These are phyloP conservation scores for Saccharomycopsis olivae DNA, from an alignment of 805 yeast species.

Conservation along the genomic window DNA sequence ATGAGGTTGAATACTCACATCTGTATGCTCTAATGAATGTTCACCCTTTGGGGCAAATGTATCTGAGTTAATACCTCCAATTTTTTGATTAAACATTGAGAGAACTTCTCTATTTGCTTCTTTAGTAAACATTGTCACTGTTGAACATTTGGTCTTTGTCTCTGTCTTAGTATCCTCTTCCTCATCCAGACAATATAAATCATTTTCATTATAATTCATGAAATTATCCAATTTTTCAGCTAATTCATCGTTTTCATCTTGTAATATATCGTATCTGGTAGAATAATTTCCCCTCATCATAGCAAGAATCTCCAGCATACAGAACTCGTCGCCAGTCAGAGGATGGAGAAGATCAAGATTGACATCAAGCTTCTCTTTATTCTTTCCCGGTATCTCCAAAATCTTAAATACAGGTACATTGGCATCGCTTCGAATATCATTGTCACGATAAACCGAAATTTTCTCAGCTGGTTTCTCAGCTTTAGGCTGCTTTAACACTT, in stretches of 20 bases:
- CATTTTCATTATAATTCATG: no score
- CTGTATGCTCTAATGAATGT: constrained; percentile 20
- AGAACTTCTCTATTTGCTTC: constrained; percentile 66
- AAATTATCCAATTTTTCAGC: no score
- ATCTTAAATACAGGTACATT: constrained; percentile 35
- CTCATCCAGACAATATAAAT: not conserved
- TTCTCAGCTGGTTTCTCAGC: constrained; percentile 3
- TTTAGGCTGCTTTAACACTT: constrained; percentile 36
- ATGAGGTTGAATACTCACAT: not conserved
- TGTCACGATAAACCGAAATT: constrained; percentile 13
- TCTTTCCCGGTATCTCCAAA: constrained; percentile 45
- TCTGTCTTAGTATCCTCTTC: not conserved
- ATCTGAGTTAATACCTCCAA: constrained; percentile 15
- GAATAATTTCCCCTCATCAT: constrained; percentile 28
- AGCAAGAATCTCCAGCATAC: constrained; percentile 57
- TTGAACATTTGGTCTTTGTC: constrained; percentile 50
- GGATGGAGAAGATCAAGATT: constrained; percentile 47
- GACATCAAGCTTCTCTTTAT: constrained; percentile 46
- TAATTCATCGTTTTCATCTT: constrained; percentile 2
- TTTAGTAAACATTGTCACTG: constrained; percentile 66
- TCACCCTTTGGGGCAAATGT: not conserved
- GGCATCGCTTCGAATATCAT: constrained; percentile 9
- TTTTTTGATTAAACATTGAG: constrained; percentile 49
- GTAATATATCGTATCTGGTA: constrained; percentile 3
- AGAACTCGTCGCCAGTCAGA: constrained; percentile 41